These are phyloP conservation scores for Aciculosporium take DNA, from an alignment of 2,329 filamentous ascomycete species.

Conservation along the genomic window DNA sequence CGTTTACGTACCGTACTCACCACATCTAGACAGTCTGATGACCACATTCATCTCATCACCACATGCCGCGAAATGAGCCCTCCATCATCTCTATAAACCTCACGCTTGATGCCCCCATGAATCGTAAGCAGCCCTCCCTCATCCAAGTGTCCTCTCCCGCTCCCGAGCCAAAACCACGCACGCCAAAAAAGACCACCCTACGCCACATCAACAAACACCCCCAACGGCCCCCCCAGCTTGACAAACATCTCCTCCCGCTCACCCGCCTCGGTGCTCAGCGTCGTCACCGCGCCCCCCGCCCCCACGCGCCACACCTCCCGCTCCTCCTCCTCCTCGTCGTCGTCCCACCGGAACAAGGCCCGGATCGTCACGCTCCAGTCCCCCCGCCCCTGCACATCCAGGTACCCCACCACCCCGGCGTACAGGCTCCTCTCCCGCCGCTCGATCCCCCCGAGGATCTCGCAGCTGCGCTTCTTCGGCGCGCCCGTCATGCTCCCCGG, in stretches of 20 bases:
- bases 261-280: conserved; percentile 61
- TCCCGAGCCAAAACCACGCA: too few species aligned
- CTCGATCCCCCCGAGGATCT: conserved; percentile 63
- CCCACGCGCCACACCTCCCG: conserved; percentile 66
- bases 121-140: background rate
- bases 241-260: conserved; percentile 87
- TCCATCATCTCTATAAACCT: too few species aligned
- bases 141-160: too few species aligned
- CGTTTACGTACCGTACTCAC: too few species aligned
- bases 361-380: conserved; percentile 90
- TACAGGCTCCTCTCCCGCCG: conserved; percentile 56
- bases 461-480: conserved; percentile 83
- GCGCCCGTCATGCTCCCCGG: conserved; percentile 95
- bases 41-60: too few species aligned
- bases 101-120: too few species aligned
- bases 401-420: conserved; percentile 78
- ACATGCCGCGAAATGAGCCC: too few species aligned
- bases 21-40: too few species aligned
- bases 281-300: conserved; percentile 81
- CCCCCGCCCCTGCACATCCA: conserved; percentile 70
- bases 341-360: conserved; percentile 61
- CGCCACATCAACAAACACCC: conserved; percentile 29
- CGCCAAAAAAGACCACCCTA: too few species aligned
- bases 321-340: conserved; percentile 20
- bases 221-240: conserved; percentile 48